Base-by-base conservation (phyloP, 106 monocot species). In the Dioscorea alata region DNA sequence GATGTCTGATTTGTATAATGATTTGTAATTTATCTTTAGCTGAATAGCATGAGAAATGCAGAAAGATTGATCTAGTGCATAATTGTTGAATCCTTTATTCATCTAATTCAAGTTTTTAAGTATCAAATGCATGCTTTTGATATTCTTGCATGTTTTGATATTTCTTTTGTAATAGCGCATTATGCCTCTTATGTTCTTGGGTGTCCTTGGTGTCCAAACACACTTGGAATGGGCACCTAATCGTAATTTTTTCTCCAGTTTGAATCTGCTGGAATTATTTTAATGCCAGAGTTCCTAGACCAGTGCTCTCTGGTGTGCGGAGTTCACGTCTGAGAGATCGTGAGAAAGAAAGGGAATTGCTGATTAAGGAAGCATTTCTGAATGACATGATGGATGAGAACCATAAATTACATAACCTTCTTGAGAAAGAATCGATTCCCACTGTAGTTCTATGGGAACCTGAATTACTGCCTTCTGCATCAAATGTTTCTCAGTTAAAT, bases 261-360 rank as follows among this genome's bases (percentile, higher is more conserved):
- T 94, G 86, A 94, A 90, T 87, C 75, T 89, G 87, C 86, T 90
- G 90, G 90, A 84, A 82, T 94, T 87, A 79, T 90, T 94, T 94
- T 87, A 78, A 81, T 96, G 81, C 76, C 92, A 99, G 99, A 85
- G 74, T 86, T 72, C 99, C 99, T 59, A 81, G 85, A 79, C 82
- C 69, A 65, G 62, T 99, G 63, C 79, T 93, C 50, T 67, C 77
- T 64, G 90, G 82, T 60, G 80, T 70, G 32, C 57, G 93, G 61
- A 93, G 83, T 77, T 97, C 92, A 75, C 89, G 97, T 31, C 66
- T 89, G 50, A 83, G 78, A 72, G 96, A 96, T 49, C 85, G 96
- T 51, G 86, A 72, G 74, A 92, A 89, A 74, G 99, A 99, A 73
- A 79, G 93, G 74, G 99, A 99, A 75, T 63, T 83, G 48, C 49